Conservation (phyloP, 108 stramenopile genomes). For the Discostella stelligeroides region DNA sequence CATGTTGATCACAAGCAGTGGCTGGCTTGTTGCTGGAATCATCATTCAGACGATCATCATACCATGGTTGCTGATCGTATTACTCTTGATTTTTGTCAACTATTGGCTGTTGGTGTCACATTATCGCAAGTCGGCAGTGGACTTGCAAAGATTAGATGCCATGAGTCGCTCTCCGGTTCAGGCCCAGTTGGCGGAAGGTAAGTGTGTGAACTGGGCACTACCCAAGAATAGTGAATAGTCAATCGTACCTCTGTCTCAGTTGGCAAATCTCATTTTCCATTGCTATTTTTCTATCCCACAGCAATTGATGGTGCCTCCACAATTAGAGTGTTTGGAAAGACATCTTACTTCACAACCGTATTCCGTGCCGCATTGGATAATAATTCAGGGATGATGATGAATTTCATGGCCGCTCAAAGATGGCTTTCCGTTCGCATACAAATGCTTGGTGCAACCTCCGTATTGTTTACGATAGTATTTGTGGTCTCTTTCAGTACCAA, state of each 20-base stretch:
- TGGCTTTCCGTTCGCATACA: conserved; percentile 92
- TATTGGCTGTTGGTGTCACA: conserved; percentile 69
- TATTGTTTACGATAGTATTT: conserved; percentile 59
- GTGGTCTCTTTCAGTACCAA: conserved; percentile 66
- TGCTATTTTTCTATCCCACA: background rate
- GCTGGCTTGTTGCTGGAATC: conserved; percentile 68
- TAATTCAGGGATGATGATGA: conserved; percentile 72
- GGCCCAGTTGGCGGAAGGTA: conserved; percentile 75
- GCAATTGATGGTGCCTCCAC: conserved; percentile 79
- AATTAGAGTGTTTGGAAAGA: conserved; percentile 72
- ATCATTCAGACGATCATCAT: conserved; percentile 61
- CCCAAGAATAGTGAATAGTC: background rate
- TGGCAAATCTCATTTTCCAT: background rate
- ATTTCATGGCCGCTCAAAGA: conserved; percentile 78
- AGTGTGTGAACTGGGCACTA: background rate
- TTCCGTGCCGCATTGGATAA: conserved; percentile 58
- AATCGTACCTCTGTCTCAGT: too few species aligned
- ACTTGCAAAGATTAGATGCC: conserved; percentile 84
- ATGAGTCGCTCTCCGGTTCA: conserved; percentile 77
- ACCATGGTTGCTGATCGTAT: conserved; percentile 61
- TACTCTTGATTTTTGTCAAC: conserved; percentile 50
- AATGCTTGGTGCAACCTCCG: conserved; percentile 67
- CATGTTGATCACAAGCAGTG: conserved; percentile 61
- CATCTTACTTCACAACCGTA: conserved; percentile 54
- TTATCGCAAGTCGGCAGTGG: conserved; percentile 76